phyloP scores from a whole-genome alignment of 1,284 basidiomycete genomes.

The Mycena citricolor region DNA sequence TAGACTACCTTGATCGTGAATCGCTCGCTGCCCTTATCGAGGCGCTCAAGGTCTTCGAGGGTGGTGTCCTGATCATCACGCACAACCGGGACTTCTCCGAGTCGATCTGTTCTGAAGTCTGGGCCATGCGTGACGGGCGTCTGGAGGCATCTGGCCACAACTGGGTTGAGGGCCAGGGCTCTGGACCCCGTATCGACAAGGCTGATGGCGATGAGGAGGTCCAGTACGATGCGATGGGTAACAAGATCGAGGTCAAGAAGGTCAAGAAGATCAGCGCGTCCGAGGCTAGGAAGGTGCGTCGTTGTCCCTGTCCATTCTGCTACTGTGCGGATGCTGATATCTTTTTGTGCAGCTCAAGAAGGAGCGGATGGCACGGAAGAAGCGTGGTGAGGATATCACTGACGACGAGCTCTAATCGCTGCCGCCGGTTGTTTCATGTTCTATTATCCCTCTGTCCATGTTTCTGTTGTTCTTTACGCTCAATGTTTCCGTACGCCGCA shows the following conservation, averaged over 20 bases:
- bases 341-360: slow-evolving; percentile 69
- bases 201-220: slow-evolving; percentile 84
- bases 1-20: slow-evolving; percentile 97
- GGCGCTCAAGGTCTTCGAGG: slow-evolving; percentile 94
- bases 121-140: slow-evolving; percentile 92
- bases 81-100: slow-evolving; percentile 99
- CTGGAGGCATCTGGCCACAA: slow-evolving; percentile 96
- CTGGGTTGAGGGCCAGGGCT: slow-evolving; percentile 97
- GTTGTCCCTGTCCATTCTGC: background rate
- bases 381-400: slow-evolving; percentile 75
- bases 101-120: slow-evolving; percentile 91
- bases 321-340: slow-evolving; percentile 6
- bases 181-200: slow-evolving; percentile 91
- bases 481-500: slow-evolving; percentile 7
- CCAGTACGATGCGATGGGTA: slow-evolving; percentile 92
- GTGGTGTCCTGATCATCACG: slow-evolving; percentile 95
- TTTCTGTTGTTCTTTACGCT: slow-evolving; percentile 3
- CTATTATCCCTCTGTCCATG: slow-evolving; percentile 1
- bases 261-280: slow-evolving; percentile 78
- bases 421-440: slow-evolving; percentile 1
- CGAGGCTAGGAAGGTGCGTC: slow-evolving; percentile 72
- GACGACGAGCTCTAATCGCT: slow-evolving; percentile 54
- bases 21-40: slow-evolving; percentile 96
- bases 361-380: slow-evolving; percentile 89
- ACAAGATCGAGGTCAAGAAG: slow-evolving; percentile 89